Evolutionary conservation across 2,329 filamentous ascomycete genomes (phyloP), one percentile per base, ranked within the genome.

Genomic region (Hypocreales sp.): DNA sequence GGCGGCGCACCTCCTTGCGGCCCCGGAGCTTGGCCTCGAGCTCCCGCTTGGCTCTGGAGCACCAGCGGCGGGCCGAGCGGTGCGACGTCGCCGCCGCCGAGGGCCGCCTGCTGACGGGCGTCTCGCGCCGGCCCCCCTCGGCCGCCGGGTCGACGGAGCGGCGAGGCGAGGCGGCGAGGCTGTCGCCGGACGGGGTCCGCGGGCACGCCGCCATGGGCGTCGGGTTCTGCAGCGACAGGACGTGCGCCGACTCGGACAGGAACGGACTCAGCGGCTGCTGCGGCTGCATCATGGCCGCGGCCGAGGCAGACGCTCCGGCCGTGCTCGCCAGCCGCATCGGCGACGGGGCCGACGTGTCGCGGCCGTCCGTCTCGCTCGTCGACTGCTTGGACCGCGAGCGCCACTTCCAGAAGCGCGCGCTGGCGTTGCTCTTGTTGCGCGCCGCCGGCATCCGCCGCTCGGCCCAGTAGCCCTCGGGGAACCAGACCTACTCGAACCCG

Each of bases 401-500:
- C 56, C 55, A 61, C 40, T 46, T 58, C 48, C 51, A 59, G 20
- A 53, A 44, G 24, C 47, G 47, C 13, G 41, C 47, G 15, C 41
- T 45, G 15, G 47, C 41, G 27, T 39, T 52, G 27, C 47, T 53
- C 35, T 49, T 50, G 10, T 25, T 44, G 12, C 20, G 23, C 11
- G 19, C 22, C 2, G 22, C 11, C 43, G n/a, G n/a, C n/a, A 39
- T 30, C 25, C 60, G 51, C n/a, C 68, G 55, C 45, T 72, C 68
- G n/a, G 68, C 68, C 67, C 67, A 72, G 41, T 69, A 73, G 5
- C 68, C 68, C 27, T 60, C 62, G 1, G 68, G 67, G 41, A 67
- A 72, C 68, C 67, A 72, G 15, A 72, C 68, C 68, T 66, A 73
- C 49, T 73, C 68, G 39, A 48, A 56, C 22, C 67, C 67, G 24